Evolutionary conservation across 306 rosid genomes (phyloP).

Genomic region (Lupinus albus): DNA sequence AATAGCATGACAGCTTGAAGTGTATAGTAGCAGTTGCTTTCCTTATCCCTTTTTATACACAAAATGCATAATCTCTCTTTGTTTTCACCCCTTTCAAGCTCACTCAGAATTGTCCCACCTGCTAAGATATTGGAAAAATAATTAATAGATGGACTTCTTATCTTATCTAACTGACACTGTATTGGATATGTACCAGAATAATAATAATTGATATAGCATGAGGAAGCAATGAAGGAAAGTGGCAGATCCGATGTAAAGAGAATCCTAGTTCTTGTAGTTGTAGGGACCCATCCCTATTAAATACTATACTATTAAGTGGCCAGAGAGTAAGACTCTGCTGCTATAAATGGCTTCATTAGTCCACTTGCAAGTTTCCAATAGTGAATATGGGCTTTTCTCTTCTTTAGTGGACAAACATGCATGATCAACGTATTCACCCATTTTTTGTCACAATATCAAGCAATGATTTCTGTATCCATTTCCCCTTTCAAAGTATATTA

Average conservation of each 20-base stretch:
- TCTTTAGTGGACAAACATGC: constrained; percentile 44
- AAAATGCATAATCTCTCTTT: not conserved
- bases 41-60: not conserved
- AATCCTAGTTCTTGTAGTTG: constrained; percentile 46
- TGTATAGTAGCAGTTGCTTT: constrained; percentile 1
- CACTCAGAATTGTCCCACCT: constrained; percentile 23
- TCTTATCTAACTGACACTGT: constrained; percentile 52
- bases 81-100: not conserved
- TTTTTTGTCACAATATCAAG: constrained; percentile 23
- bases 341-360: constrained; percentile 37
- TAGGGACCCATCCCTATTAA: not conserved
- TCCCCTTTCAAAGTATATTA: not conserved
- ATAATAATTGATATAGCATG: constrained; percentile 40
- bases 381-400: constrained; percentile 53
- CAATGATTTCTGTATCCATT: not conserved
- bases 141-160: constrained; percentile 41
- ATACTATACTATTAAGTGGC: constrained; percentile 14
- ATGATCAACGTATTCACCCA: constrained; percentile 33
- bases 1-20: not conserved
- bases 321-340: constrained; percentile 24
- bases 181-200: constrained; percentile 29
- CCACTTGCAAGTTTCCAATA: constrained; percentile 22
- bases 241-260: constrained; percentile 61
- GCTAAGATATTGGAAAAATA: constrained; percentile 22
- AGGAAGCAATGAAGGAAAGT: constrained; percentile 33